Percentiles rank a stretch among this genome's conserved stretches.
These are phyloP conservation scores for Oryza punctata DNA, from an alignment of 176 grass and related monocot species.

Conservation along the genomic window DNA sequence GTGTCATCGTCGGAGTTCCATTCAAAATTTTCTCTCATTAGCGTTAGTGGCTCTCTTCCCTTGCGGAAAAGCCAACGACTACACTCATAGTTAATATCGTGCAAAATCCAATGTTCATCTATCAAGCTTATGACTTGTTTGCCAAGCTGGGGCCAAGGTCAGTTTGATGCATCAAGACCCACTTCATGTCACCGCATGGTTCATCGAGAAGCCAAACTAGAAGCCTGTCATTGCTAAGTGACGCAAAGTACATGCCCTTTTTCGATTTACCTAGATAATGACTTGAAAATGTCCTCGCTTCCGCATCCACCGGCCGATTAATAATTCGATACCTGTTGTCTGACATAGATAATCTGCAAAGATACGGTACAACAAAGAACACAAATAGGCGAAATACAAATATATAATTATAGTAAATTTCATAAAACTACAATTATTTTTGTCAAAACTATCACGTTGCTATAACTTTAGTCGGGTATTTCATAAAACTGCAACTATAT, in stretches of 20 bases:
- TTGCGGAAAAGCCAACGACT: background rate
- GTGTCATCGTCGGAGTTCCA: constrained; percentile 12
- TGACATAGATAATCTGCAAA: background rate
- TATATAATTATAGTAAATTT: too few species aligned
- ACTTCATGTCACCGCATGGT: background rate
- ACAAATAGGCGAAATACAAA: background rate
- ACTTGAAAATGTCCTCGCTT: background rate
- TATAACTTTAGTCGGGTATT: too few species aligned
- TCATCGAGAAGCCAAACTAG: background rate
- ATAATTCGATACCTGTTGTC: background rate
- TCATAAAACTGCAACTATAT: too few species aligned
- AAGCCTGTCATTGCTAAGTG: background rate
- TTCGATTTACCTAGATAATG: background rate
- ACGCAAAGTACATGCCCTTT: background rate
- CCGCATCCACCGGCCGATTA: background rate
- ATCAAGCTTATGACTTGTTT: background rate
- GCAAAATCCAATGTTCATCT: background rate
- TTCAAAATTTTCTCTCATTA: background rate
- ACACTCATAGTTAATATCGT: background rate
- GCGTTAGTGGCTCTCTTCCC: too few species aligned
- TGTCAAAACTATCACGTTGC: too few species aligned
- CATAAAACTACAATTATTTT: too few species aligned
- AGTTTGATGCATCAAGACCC: constrained; percentile 5
- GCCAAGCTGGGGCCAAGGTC: background rate
- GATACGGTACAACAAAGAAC: background rate